A percentile compares a stretch with the other conserved stretches of the same genome.
phyloP scores from a whole-genome alignment of 2,329 filamentous ascomycete species.

The Monosporascus sp. region DNA sequence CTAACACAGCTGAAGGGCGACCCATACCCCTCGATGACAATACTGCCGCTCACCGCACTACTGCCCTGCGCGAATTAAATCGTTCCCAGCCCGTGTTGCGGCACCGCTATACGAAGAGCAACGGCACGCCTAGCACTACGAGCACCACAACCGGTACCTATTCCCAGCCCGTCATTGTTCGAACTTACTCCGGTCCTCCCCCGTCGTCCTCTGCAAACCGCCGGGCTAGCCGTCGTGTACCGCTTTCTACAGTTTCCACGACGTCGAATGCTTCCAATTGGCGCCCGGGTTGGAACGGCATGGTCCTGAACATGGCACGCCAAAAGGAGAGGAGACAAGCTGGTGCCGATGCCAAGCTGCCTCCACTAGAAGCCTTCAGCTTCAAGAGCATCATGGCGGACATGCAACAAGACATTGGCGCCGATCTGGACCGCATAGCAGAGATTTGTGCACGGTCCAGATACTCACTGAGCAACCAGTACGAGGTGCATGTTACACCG shows the following conservation, averaged over 20 bases:
- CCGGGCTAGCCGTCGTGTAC: constrained; percentile 25
- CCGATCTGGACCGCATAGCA: constrained; percentile 59
- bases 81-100: constrained; percentile 48
- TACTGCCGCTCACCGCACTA: constrained; percentile 52
- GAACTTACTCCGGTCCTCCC: constrained; percentile 52
- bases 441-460: constrained; percentile 62
- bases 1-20: constrained; percentile 50
- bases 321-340: constrained; percentile 36
- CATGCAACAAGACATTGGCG: constrained; percentile 47
- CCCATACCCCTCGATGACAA: constrained; percentile 53
- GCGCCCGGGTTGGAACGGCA: constrained; percentile 31
- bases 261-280: constrained; percentile 18
- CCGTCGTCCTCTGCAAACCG: constrained; percentile 27
- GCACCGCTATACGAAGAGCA: constrained; percentile 52
- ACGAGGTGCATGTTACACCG: constrained; percentile 59
- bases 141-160: constrained; percentile 41
- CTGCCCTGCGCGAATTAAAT: constrained; percentile 55
- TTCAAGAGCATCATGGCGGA: constrained; percentile 61
- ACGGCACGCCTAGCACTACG: constrained; percentile 45
- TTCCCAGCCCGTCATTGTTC: constrained; percentile 61
- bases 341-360: constrained; percentile 40
- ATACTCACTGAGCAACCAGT: constrained; percentile 62
- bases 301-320: constrained; percentile 38
- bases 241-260: constrained; percentile 20
- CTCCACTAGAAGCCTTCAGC: constrained; percentile 58